Evolutionary conservation across 129 eudicot genomes (phyloP), one percentile per base, ranked within the genome.

Genomic region (Heracleum sosnowskyi): DNA sequence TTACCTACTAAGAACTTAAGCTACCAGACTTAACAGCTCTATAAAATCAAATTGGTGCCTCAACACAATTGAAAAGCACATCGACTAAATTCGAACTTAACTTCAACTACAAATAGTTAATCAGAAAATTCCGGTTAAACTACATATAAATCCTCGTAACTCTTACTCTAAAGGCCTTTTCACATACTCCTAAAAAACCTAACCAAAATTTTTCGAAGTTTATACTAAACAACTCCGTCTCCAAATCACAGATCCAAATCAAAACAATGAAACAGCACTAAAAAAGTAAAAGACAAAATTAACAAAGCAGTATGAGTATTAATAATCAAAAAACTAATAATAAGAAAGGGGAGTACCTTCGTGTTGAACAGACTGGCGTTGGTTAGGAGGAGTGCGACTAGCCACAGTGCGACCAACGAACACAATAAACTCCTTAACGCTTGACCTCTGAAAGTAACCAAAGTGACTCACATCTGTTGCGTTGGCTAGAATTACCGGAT

Each of bases 341-440:
- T n/a, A n/a, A n/a, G n/a, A n/a, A n/a, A n/a, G n/a, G 13, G 1
- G 49, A 31, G n/a, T n/a, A 96, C 99, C 99, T 92, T 92, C 97
- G 80, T 96, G 97, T 78, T 92, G 89, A 46, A 96, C 99, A n/a
- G 99, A 96, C 81, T 92, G 97, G 69, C 99, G 92, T 82, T 96
- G 97, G 10, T 88, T 85, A 12, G 97, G 90, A 17, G 86, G 99
- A 2, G 95, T 92, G 6, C 97, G 91, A 63, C 87, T 86, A 37
- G 97, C 99, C 29, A 96, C 97, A 45, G 99, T 96, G 44, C 97
- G 91, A 40, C 96, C 88, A 17, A 96, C 95, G 69, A 96, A 96
- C 20, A 96, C 85, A 17, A 96, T 96, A 81, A 96, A 96, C 36
- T 92, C 97, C 77, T 80, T 89, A 22, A 90, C 97, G 84, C 97